phyloP scores from a whole-genome alignment of 495 filamentous ascomycete genomes.

The Penicillium cataractarum region DNA sequence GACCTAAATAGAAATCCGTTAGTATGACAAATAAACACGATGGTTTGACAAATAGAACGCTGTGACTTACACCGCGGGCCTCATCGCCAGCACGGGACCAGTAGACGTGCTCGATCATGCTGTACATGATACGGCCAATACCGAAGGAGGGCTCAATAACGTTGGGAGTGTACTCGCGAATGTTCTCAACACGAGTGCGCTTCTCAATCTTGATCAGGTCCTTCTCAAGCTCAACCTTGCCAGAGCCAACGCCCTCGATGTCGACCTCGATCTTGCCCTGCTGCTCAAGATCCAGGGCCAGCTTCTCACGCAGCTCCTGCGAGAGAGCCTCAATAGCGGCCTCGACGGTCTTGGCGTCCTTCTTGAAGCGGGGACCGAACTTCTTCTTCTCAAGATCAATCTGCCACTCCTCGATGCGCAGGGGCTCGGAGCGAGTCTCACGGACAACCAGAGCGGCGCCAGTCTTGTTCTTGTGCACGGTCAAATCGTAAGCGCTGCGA shows the following conservation, averaged over 20 bases:
- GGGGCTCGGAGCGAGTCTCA: slow-evolving; percentile 66
- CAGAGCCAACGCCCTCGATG: slow-evolving; percentile 63
- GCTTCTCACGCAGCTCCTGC: slow-evolving; percentile 71
- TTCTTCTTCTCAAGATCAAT: slow-evolving; percentile 83
- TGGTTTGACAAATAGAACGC: slow-evolving; percentile 16
- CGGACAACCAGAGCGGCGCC: slow-evolving; percentile 73
- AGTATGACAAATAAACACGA: neutral
- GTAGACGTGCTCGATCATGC: slow-evolving; percentile 77
- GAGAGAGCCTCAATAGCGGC: slow-evolving; percentile 65
- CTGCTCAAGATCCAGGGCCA: slow-evolving; percentile 64
- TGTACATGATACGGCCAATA: slow-evolving; percentile 79
- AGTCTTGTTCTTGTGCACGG: slow-evolving; percentile 81
- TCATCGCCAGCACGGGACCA: slow-evolving; percentile 70
- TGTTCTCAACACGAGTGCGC: slow-evolving; percentile 67
- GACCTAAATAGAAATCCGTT: slow-evolving; percentile 46
- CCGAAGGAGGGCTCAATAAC: slow-evolving; percentile 88
- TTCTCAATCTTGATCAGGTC: slow-evolving; percentile 73
- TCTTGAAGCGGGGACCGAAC: slow-evolving; percentile 79
- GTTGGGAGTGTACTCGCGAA: slow-evolving; percentile 78
- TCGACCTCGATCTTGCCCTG: slow-evolving; percentile 69
- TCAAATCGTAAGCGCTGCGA: slow-evolving; percentile 77
- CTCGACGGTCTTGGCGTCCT: slow-evolving; percentile 76
- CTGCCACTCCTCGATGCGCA: slow-evolving; percentile 72
- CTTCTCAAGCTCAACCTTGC: slow-evolving; percentile 70
- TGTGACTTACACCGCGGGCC: slow-evolving; percentile 63